A percentile compares a stretch with the other conserved stretches of the same genome.
These are phyloP conservation scores for Macrotyloma uniflorum DNA, from an alignment of 306 rosid species.

Conservation along the genomic window DNA sequence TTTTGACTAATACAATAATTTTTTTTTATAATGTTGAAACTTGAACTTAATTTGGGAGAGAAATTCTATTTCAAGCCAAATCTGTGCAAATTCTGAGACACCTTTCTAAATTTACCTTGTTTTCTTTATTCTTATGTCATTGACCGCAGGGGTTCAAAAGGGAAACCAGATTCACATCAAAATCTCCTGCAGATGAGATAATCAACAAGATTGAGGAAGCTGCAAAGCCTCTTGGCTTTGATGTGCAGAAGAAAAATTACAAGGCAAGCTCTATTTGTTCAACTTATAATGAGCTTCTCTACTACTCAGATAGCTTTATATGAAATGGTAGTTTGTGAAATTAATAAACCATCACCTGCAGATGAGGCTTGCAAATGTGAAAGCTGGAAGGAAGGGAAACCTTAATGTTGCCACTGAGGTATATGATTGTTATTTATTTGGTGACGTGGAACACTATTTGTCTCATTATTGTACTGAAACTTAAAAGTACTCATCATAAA, in stretches of 20 bases:
- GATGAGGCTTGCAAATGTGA: slow-evolving; percentile 94
- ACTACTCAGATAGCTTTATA: background rate
- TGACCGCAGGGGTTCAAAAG: slow-evolving; percentile 77
- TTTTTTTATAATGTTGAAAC: slow-evolving; percentile 10
- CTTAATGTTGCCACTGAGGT: slow-evolving; percentile 99
- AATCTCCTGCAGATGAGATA: slow-evolving; percentile 85
- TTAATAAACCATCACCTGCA: slow-evolving; percentile 37
- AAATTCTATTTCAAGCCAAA: background rate
- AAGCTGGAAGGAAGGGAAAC: slow-evolving; percentile 98
- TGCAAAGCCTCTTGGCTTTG: slow-evolving; percentile 97
- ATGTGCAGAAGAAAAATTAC: slow-evolving; percentile 93
- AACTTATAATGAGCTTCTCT: background rate
- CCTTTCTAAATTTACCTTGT: background rate
- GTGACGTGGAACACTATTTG: background rate
- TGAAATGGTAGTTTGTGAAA: slow-evolving; percentile 14
- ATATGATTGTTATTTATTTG: slow-evolving; percentile 4
- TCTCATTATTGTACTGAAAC: slow-evolving; percentile 6
- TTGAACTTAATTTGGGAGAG: slow-evolving; percentile 8
- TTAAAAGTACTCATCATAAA: slow-evolving; percentile 17
- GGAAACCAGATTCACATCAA: slow-evolving; percentile 98
- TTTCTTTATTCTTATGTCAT: background rate
- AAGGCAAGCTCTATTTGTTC: slow-evolving; percentile 59
- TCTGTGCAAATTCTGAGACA: background rate
- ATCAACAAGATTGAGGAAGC: slow-evolving; percentile 94
- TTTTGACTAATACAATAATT: background rate